These are phyloP conservation scores for Macrocystidia cucumis DNA, from an alignment of 1,284 basidiomycete genomes.

Conservation along the genomic window DNA sequence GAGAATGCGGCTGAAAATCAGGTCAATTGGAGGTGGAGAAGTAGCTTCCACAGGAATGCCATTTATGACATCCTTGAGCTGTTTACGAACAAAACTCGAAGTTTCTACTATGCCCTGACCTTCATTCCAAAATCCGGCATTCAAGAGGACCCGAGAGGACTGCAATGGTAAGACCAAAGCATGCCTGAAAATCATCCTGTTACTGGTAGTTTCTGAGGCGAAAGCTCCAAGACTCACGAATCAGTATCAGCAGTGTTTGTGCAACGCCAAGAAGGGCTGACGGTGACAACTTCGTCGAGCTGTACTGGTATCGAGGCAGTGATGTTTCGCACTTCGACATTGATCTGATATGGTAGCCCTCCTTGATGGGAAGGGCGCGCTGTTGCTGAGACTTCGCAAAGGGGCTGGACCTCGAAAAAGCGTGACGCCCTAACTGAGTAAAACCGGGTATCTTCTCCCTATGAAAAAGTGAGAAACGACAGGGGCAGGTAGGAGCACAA, in stretches of 20 bases:
- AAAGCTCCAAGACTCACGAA: slow-evolving; percentile 31
- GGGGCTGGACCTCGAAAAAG: slow-evolving; percentile 47
- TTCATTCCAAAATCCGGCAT: slow-evolving; percentile 30
- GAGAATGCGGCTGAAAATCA: slow-evolving; percentile 42
- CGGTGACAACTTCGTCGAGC: slow-evolving; percentile 47
- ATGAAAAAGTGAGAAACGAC: slow-evolving; percentile 6
- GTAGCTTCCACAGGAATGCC: slow-evolving; percentile 33
- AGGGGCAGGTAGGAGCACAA: slow-evolving; percentile 1
- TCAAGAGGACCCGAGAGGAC: slow-evolving; percentile 35
- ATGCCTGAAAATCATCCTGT: slow-evolving; percentile 23
- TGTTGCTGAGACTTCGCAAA: slow-evolving; percentile 41
- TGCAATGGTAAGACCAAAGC: slow-evolving; percentile 42
- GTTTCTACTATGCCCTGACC: slow-evolving; percentile 32
- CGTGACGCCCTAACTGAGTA: slow-evolving; percentile 48
- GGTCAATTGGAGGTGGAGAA: slow-evolving; percentile 46
- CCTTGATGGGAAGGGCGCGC: slow-evolving; percentile 39
- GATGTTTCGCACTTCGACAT: slow-evolving; percentile 50
- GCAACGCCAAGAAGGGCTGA: slow-evolving; percentile 63
- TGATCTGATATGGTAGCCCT: slow-evolving; percentile 47
- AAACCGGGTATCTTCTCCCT: slow-evolving; percentile 35
- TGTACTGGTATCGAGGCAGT: slow-evolving; percentile 31
- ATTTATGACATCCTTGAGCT: slow-evolving; percentile 46
- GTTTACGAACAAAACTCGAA: slow-evolving; percentile 40
- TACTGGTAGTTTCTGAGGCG: slow-evolving; percentile 5
- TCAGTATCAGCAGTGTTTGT: slow-evolving; percentile 22